These are phyloP conservation scores for Setaria italica DNA, from an alignment of 202 grass and related monocot species.

Conservation along the genomic window DNA sequence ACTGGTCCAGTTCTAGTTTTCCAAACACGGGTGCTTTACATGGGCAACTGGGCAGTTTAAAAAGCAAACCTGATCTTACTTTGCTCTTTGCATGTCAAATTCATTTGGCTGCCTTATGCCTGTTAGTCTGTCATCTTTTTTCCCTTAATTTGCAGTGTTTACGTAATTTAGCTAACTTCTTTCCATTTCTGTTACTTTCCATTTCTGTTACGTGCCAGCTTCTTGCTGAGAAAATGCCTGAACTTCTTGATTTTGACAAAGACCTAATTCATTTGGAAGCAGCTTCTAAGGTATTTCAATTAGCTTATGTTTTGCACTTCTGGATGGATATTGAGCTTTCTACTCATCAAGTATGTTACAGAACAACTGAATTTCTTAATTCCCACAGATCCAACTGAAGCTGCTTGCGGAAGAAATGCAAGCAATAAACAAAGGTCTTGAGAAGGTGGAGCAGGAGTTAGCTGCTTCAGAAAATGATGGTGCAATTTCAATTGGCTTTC, in stretches of 20 bases:
- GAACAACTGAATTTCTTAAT: slow-evolving; percentile 41
- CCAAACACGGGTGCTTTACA: neutral
- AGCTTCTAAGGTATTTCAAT: slow-evolving; percentile 81
- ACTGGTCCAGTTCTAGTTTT: neutral
- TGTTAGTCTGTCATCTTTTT: slow-evolving; percentile 1
- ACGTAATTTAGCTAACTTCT: slow-evolving; percentile 29
- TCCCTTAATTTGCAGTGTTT: neutral
- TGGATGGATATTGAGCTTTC: slow-evolving; percentile 3
- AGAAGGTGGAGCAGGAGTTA: slow-evolving; percentile 98
- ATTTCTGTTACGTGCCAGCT: slow-evolving; percentile 60
- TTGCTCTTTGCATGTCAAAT: neutral
- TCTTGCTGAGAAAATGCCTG: slow-evolving; percentile 88
- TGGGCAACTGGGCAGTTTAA: neutral
- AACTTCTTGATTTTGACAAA: slow-evolving; percentile 99
- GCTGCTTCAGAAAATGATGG: slow-evolving; percentile 86
- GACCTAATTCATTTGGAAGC: slow-evolving; percentile 98
- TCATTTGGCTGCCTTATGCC: slow-evolving; percentile 9
- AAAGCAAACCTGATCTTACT: neutral
- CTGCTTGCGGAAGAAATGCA: slow-evolving; percentile 97
- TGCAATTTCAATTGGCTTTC: slow-evolving; percentile 70
- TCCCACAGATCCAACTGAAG: slow-evolving; percentile 85
- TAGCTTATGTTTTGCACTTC: slow-evolving; percentile 19
- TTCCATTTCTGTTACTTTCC: slow-evolving; percentile 35
- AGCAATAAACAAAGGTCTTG: slow-evolving; percentile 97
- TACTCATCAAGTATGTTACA: slow-evolving; percentile 45